Base-by-base conservation (phyloP, 768 basidiomycete genomes). In the Psilocybe tampanensis region DNA sequence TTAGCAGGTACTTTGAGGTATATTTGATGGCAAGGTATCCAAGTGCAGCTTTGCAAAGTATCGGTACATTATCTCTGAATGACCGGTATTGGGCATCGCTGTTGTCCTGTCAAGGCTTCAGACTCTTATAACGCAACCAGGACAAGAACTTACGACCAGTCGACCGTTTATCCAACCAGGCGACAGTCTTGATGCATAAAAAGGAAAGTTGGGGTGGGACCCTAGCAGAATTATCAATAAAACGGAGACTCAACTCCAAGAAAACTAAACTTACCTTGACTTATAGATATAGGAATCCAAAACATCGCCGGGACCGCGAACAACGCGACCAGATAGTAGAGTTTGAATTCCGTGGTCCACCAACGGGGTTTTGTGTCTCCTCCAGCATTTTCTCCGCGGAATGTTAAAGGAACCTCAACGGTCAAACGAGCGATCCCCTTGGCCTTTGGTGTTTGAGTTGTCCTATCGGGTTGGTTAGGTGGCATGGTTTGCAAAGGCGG, bases 61-160 rank as follows among this genome's bases (percentile, higher is more conserved):
- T 70, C 5, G 88, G 83, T 44, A 98, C 68, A 68, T 94, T 92
- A 63, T 81, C 78, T 36, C 97, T 84, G 72, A 99, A 97, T 2
- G 86, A 82, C 22, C 89, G 89, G 68, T 95, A 98, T 75, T 98
- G 97, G 0, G 80, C 75, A 66, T 98, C 97, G 60, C 92, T 94
- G 66, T 89, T 92, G 71, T 99, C 97, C 96, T 98, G 29, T 22
- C 47, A 58, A 47, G 58, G 22, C 49, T 59, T 32, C n/a, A 55
- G 53, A 32, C 43, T 44, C 15, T 33, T 12, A 45, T 34, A 33
- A 22, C 12, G 21, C n/a, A 50, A 53, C 54, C 41, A 22, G 42
- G 29, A 47, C 9, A 39, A 17, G 47, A 26, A 79, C 90, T 74
- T 66, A 96, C 95, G 12, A 95, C 81, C 68, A 77, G 70, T 26